Base-by-base conservation (phyloP, 2,329 filamentous ascomycete genomes). In the Chaetothyriales sp. region DNA sequence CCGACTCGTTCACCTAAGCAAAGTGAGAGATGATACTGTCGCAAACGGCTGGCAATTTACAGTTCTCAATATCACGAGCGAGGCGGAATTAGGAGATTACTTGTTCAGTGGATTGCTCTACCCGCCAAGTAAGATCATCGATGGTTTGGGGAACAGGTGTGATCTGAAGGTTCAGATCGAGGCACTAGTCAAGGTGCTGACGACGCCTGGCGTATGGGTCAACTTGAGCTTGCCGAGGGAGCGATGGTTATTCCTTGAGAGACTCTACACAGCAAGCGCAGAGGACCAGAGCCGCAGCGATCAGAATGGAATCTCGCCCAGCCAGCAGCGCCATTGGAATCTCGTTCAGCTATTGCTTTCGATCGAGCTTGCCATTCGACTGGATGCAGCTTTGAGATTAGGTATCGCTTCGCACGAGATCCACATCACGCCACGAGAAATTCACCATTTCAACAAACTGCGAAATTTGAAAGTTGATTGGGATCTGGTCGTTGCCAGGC, bases 301-400 rank as follows among this genome's bases (percentile, higher is more conserved):
- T 0, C 67, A 69, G 49, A 65, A 58, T 40, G 46, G 46, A 18
- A 50, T 50, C 5, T 47, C 59, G 5, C 49, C 56, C 4, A 60
- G 63, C 20, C 49, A 60, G 6, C 64, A 66, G 57, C 69, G 75
- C 47, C 76, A 78, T 50, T 72, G 77, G 62, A 58, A 78, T 18
- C 61, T 81, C 4, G 63, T 80, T 1, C 77, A 81, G 56, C 67
- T 80, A 48, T 67, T 74, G 8, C 64, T 81, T 7, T 68, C 77
- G 1, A 74, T 73, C 6, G 77, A 80, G 60, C 64, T 80, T 3
- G 65, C 78, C 8, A 61, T 79, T 19, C 73, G 77, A 6, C 63
- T 79, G 2, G 75, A 78, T 58, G 75, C 74, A 1, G 66, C 69
- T 13, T 62, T 71, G 18, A 65, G 67, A 18, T 54, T 67, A 8